Conservation (phyloP, 2,329 filamentous ascomycete species). For the Fusarium metavorans region DNA sequence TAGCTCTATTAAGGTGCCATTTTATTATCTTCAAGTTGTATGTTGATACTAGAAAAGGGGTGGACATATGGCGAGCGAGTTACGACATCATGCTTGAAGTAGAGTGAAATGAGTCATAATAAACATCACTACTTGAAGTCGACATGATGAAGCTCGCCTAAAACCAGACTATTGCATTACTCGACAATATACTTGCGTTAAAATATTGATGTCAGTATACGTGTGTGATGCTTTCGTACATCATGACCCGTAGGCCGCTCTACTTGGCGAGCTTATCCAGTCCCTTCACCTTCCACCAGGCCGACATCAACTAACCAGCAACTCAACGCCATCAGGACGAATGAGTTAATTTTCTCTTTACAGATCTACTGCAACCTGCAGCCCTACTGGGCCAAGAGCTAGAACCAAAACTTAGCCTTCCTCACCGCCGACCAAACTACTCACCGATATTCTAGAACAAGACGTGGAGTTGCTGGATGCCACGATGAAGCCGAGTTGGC, state of each 20-base stretch:
- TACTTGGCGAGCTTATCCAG: background rate
- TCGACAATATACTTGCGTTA: no score
- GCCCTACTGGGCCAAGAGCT: background rate
- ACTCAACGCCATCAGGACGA: background rate
- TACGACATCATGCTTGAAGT: background rate
- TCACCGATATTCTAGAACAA: background rate
- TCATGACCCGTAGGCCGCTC: background rate
- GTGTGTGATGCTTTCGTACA: background rate
- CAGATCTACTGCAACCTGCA: background rate
- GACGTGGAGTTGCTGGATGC: background rate
- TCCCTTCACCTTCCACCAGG: background rate
- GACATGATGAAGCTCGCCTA: background rate
- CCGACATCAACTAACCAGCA: background rate
- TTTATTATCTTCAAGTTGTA: no score
- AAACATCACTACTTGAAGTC: no score
- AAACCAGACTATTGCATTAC: background rate
- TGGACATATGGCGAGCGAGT: background rate
- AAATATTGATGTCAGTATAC: background rate
- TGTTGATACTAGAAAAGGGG: no score
- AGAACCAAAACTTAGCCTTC: background rate
- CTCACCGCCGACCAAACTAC: background rate
- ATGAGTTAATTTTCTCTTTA: background rate
- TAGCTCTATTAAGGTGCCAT: accelerated
- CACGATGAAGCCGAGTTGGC: background rate
- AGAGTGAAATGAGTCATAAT: no score